A percentile compares a stretch with the other conserved stretches of the same genome.
These are phyloP conservation scores for Metschnikowia baotianmanensis DNA, from an alignment of 805 yeast genomes.

Conservation along the genomic window DNA sequence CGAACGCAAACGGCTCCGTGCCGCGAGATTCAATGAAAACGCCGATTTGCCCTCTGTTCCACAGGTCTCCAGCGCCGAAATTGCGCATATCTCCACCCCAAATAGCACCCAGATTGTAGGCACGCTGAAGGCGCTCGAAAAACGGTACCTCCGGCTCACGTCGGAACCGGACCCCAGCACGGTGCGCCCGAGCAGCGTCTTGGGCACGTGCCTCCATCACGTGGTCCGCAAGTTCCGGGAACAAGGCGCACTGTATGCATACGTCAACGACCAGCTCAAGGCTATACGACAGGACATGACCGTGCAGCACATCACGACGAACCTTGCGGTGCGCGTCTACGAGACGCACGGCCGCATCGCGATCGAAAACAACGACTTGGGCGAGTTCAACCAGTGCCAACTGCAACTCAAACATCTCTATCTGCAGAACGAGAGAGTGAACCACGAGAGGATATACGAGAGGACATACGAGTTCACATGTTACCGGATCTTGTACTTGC, in stretches of 20 bases:
- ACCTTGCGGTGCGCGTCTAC: constrained; percentile 75
- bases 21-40: too few species aligned
- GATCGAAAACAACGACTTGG: constrained; percentile 76
- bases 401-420: constrained; percentile 71
- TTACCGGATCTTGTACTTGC: constrained; percentile 70
- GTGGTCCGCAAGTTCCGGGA: constrained; percentile 52
- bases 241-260: constrained; percentile 57
- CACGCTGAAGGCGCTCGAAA: constrained; percentile 62
- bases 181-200: constrained; percentile 90
- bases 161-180: constrained; percentile 85
- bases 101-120: constrained; percentile 58
- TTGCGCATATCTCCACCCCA: too few species aligned
- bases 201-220: constrained; percentile 47
- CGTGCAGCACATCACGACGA: constrained; percentile 81
- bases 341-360: constrained; percentile 88
- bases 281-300: constrained; percentile 91
- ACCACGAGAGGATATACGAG: too few species aligned
- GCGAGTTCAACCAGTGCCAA: constrained; percentile 95
- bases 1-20: too few species aligned
- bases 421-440: too few species aligned
- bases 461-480: constrained; percentile 57
- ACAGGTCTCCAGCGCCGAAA: too few species aligned
- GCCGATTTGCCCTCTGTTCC: too few species aligned
- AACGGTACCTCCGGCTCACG: constrained; percentile 78
- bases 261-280: constrained; percentile 85